phyloP scores from a whole-genome alignment of 2,329 filamentous ascomycete species.

The Laburnicola sp. region DNA sequence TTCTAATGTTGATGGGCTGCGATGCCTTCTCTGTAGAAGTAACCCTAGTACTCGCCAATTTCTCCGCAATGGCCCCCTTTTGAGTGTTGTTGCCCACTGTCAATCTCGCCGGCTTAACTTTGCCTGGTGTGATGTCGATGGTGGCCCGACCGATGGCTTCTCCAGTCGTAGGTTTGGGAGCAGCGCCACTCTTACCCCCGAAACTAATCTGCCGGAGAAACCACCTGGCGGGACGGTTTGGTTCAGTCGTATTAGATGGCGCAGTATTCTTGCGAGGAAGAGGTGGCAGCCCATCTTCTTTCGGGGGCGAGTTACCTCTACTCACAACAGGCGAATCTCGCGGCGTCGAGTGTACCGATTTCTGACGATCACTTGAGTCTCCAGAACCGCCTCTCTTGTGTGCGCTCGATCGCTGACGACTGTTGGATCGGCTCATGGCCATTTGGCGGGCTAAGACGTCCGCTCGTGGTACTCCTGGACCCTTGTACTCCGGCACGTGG shows the following conservation, averaged over 20 bases:
- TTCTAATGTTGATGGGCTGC: conserved; percentile 44
- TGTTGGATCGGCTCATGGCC: conserved; percentile 15
- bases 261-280: conserved; percentile 8
- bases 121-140: conserved; percentile 37
- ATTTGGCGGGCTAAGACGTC: conserved; percentile 39
- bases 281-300: conserved; percentile 22
- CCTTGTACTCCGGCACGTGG: conserved; percentile 15
- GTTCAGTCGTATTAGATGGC: conserved; percentile 16
- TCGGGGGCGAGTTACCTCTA: conserved; percentile 35
- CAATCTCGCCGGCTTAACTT: conserved; percentile 39
- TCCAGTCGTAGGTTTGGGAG: conserved; percentile 34
- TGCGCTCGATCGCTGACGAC: conserved; percentile 15
- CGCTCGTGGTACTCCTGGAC: conserved; percentile 28
- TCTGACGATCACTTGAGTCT: conserved; percentile 25
- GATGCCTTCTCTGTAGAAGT: conserved; percentile 39
- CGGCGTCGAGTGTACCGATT: conserved; percentile 24
- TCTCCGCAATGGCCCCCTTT: conserved; percentile 41
- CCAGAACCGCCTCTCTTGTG: conserved; percentile 32
- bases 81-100: conserved; percentile 43
- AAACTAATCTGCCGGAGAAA: conserved; percentile 47
- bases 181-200: conserved; percentile 33
- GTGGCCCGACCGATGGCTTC: conserved; percentile 25
- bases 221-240: conserved; percentile 35
- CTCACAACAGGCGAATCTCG: conserved; percentile 35
- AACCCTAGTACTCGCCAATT: conserved; percentile 40